Evolutionary conservation across 2,329 filamentous ascomycete genomes (phyloP), one percentile per base, ranked within the genome.

Genomic region (Cytospora piceicola): DNA sequence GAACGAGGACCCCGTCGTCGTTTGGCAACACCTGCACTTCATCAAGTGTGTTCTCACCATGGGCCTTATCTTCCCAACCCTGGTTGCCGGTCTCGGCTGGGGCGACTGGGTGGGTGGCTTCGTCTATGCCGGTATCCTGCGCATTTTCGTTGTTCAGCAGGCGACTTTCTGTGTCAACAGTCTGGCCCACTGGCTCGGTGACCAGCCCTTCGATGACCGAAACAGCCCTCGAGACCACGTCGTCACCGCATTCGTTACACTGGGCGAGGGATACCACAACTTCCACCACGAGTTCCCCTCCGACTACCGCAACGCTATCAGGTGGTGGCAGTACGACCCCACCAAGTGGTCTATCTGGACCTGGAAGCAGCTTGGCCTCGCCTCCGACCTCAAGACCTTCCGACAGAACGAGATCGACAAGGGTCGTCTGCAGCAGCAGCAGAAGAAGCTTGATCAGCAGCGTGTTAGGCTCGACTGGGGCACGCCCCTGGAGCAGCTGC

Each of bases 271-370:
- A 34, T 96, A 96, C 82, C 92, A 96, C 85, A 96, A 96, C 85
- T 96, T 96, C 85, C 92, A 96, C 81, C 92, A 96, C 84, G 92
- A 96, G 78, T 96, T 96, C 81, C 93, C 93, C 63, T 94, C 91
- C 14, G 92, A 96, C 78, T 96, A 95, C 87, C 91, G 92, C 76
- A 96, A 96, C 77, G 92, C 92, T 68, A 94, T 95, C 72, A 84
- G 93, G 79, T 96, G 92, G 92, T 90, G 88, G 81, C 92, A 96
- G 81, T 96, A 96, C 75, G 92, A 96, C 77, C 92, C 92, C 56
- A 96, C 92, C 77, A 96, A 96, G 83, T 95, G 92, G 92, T 85
- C 81, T 75, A 96, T 96, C 82, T 92, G 88, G 88, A 73, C 83
- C 67, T 94, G 90, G 89, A 95, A 94, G 86, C 87, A 90, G 79